phyloP scores from a whole-genome alignment of 2,329 filamentous ascomycete species.

The Penicillium italicum region DNA sequence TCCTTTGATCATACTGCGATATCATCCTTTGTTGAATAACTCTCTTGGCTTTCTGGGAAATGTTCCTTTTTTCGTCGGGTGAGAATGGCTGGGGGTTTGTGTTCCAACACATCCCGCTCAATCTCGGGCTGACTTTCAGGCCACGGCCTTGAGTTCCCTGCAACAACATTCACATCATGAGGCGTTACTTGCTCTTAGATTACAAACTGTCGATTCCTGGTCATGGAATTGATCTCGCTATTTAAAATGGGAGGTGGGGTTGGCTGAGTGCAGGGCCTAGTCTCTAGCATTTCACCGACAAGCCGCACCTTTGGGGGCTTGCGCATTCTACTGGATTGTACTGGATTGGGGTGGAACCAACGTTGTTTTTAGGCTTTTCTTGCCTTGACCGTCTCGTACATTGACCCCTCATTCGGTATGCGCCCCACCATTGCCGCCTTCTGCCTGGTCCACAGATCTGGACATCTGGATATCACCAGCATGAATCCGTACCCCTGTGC shows the following conservation, averaged over 20 bases:
- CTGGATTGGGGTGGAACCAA: not conserved
- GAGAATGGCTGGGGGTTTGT: not conserved
- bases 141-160: not conserved
- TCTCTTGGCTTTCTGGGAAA: not conserved
- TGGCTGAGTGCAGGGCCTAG: slow-evolving; percentile 1
- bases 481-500: not conserved
- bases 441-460: not conserved
- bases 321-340: not conserved
- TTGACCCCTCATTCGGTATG: slow-evolving; percentile 5
- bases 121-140: slow-evolving; percentile 8
- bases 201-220: not conserved
- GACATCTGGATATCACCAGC: not conserved
- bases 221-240: not conserved
- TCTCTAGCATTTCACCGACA: slow-evolving; percentile 1
- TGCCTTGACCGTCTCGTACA: slow-evolving; percentile 5
- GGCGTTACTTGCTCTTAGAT: slow-evolving; percentile 6
- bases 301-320: not conserved
- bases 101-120: slow-evolving; percentile 9
- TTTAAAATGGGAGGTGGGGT: slow-evolving; percentile 1
- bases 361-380: not conserved
- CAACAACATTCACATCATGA: not conserved
- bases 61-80: not conserved
- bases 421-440: not conserved
- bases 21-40: not conserved
- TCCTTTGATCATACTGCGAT: not conserved